A percentile compares a stretch with the other conserved stretches of the same genome.
Evolutionary conservation across 805 yeast species (phyloP).

Genomic region (Candida pseudofarinosa): DNA sequence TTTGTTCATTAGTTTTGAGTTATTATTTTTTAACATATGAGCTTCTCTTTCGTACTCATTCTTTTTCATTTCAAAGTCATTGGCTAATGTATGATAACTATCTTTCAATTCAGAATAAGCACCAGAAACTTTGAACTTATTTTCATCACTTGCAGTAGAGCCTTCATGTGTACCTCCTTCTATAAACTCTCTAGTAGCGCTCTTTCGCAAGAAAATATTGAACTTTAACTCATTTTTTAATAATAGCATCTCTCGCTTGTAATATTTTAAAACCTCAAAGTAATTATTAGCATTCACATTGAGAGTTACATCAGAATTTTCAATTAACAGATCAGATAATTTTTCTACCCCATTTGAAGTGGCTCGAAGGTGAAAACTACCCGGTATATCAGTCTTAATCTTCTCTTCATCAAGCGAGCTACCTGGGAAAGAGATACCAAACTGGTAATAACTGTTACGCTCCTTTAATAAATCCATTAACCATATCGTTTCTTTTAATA

Average conservation of each 20-base stretch:
- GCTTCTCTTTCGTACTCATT: slow-evolving; percentile 7
- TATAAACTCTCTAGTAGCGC: slow-evolving; percentile 8
- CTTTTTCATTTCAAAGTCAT: slow-evolving; percentile 9
- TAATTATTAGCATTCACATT: background rate
- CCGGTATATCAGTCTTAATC: too few species aligned
- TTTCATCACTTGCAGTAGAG: slow-evolving; percentile 5
- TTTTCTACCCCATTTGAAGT: too few species aligned
- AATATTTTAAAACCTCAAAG: slow-evolving; percentile 22
- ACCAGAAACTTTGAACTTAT: slow-evolving; percentile 5
- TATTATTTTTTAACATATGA: slow-evolving; percentile 7
- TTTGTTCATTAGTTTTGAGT: slow-evolving; percentile 8
- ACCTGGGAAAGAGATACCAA: background rate
- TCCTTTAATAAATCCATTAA: background rate
- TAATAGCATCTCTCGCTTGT: slow-evolving; percentile 55
- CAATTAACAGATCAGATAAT: slow-evolving; percentile 13
- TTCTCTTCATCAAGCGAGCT: background rate
- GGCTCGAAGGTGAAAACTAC: too few species aligned
- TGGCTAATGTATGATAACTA: slow-evolving; percentile 5
- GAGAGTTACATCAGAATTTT: background rate
- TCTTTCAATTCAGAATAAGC: slow-evolving; percentile 2
- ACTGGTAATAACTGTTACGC: background rate
- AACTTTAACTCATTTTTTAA: slow-evolving; percentile 60
- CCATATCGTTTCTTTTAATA: background rate
- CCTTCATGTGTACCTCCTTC: slow-evolving; percentile 1
- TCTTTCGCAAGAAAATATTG: slow-evolving; percentile 46